phyloP scores from a whole-genome alignment of 148 eudicot species.

The Cornus florida region DNA sequence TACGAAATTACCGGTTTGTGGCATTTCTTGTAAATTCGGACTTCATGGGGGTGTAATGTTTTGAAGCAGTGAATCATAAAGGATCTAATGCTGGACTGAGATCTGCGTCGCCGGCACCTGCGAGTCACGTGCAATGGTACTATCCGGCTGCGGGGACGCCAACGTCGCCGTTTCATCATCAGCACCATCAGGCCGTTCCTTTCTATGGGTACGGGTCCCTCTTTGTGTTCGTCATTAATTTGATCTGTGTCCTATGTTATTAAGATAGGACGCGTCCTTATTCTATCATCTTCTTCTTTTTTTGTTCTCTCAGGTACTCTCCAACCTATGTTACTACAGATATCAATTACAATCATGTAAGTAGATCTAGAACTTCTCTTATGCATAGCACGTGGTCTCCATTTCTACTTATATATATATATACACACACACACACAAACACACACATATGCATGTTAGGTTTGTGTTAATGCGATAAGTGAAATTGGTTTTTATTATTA shows the following conservation, averaged over 20 bases:
- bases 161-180: slow-evolving; percentile 50
- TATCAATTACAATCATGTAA: slow-evolving; percentile 65
- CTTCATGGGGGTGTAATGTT: too few species aligned
- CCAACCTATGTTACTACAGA: slow-evolving; percentile 66
- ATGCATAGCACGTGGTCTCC: too few species aligned
- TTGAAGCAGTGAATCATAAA: neutral
- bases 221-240: neutral
- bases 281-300: neutral
- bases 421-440: too few species aligned
- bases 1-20: slow-evolving; percentile 20
- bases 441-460: too few species aligned
- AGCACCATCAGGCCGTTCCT: slow-evolving; percentile 56
- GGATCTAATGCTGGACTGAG: slow-evolving; percentile 40
- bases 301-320: slow-evolving; percentile 37
- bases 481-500: too few species aligned
- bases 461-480: too few species aligned
- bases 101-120: slow-evolving; percentile 31
- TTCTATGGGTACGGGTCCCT: slow-evolving; percentile 50
- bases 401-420: too few species aligned
- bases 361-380: slow-evolving; percentile 6
- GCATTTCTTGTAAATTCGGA: neutral
- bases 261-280: neutral
- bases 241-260: neutral
- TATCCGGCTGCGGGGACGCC: slow-evolving; percentile 42
- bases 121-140: slow-evolving; percentile 70